These are phyloP conservation scores for Lepiota venenata DNA, from an alignment of 768 basidiomycete genomes.

Conservation along the genomic window DNA sequence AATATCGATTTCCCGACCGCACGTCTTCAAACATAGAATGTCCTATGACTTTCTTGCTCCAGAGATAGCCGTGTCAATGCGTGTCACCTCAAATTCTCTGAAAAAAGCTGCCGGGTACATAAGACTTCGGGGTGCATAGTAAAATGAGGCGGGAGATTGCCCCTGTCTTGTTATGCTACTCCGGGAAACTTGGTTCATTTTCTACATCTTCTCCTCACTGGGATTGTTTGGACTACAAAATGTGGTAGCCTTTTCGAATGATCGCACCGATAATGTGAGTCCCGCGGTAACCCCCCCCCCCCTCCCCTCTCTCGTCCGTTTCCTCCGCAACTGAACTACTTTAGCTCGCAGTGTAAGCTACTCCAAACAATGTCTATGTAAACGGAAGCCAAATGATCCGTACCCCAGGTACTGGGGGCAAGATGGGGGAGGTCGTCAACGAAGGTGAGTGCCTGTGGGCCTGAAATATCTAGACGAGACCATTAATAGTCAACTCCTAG, in stretches of 20 bases:
- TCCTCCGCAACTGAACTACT: not conserved
- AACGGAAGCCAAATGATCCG: not conserved
- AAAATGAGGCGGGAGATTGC: not conserved
- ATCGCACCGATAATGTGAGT: conserved; percentile 35
- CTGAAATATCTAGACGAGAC: not conserved
- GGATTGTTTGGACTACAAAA: conserved; percentile 15
- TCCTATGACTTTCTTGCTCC: conserved; percentile 5
- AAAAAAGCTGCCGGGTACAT: not conserved
- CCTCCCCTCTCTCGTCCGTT: no score
- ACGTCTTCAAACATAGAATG: conserved; percentile 1
- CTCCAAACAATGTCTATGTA: not conserved
- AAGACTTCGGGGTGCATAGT: not conserved
- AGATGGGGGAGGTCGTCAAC: conserved; percentile 34
- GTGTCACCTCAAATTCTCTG: not conserved
- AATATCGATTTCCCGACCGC: not conserved
- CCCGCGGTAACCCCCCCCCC: not conserved
- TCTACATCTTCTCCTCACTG: conserved; percentile 12
- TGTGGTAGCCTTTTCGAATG: conserved; percentile 29
- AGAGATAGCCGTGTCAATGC: not conserved
- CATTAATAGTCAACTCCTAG: conserved; percentile 16
- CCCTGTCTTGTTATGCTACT: conserved; percentile 4
- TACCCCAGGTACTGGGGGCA: conserved; percentile 38
- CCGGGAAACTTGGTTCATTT: conserved; percentile 7
- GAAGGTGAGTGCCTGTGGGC: conserved; percentile 23
- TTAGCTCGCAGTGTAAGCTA: conserved; percentile 35